phyloP scores from a whole-genome alignment of 164 flowering plant genomes.

The Tinospora cordifolia region DNA sequence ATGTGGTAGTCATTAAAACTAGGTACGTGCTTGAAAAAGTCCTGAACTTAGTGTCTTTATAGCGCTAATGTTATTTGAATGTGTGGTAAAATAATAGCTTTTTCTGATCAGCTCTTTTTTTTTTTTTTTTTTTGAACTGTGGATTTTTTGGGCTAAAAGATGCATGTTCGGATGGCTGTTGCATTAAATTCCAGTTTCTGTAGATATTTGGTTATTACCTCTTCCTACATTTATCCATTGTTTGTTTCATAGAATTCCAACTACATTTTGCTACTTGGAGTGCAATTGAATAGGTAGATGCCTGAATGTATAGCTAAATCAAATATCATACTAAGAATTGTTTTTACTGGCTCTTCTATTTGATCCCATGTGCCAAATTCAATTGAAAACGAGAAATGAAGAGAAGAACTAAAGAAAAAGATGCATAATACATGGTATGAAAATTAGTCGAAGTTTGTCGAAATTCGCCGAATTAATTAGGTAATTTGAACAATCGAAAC shows the following conservation, averaged over 20 bases:
- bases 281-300: background rate
- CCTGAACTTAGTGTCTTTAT: background rate
- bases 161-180: background rate
- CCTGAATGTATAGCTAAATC: background rate
- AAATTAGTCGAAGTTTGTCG: too few relatives aligned
- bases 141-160: background rate
- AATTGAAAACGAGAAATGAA: too few relatives aligned
- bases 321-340: background rate
- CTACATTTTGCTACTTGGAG: background rate
- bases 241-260: background rate
- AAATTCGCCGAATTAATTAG: too few relatives aligned
- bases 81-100: background rate
- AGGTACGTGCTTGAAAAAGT: slow-evolving; percentile 40
- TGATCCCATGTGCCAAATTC: too few relatives aligned
- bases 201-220: background rate
- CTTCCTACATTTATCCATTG: background rate
- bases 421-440: too few relatives aligned
- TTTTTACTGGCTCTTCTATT: background rate
- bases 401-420: too few relatives aligned
- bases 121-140: background rate
- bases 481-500: too few relatives aligned
- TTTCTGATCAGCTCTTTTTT: background rate
- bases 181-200: background rate
- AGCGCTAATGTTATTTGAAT: slow-evolving; percentile 3
- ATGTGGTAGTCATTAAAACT: slow-evolving; percentile 71